Evolutionary conservation across 768 basidiomycete genomes (phyloP), one percentile per base, ranked within the genome.

Genomic region (Rhodotorula kratochvilovae): DNA sequence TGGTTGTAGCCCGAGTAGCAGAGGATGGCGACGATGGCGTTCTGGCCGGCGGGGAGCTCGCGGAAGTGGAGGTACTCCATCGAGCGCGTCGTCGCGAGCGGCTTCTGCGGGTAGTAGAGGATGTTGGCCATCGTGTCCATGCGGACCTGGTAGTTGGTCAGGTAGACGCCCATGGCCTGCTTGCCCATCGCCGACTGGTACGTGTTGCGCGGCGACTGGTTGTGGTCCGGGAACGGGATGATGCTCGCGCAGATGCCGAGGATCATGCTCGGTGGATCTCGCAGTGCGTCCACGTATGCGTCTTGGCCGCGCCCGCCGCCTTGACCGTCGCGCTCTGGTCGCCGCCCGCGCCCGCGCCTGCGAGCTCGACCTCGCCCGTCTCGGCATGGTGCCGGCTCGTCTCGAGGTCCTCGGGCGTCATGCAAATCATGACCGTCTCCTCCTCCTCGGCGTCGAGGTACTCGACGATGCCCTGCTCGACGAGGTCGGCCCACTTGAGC

Each of bases 71-170:
- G 86, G 78, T 97, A 98, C 81, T 98, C 92, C 96, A 99, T 97
- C 15, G 95, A 97, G 54, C 95, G 91, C 8, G 96, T 99, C 2
- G 95, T 98, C 1, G 95, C 95, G 57, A 98, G 88, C 45, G 95
- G 96, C 80, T 99, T 99, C 83, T 99, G 95, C 36, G 95, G 95
- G 80, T 99, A 99, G 81, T 96, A 99, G 56, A 99, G 85, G 73
- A 99, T 96, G 79, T 99, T 99, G 76, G 95, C 92, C 95, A 98
- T 98, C 17, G 96, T 99, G 81, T 99, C 95, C 92, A 98, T 95
- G 64, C 95, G 92, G 76, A 97, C 90, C 76, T 96, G 86, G 85
- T 95, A 99, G 81, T 98, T 99, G 46, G 95, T 98, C 46, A 98
- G 85, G 82, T 90, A 96, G 75, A 98, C 92, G 61, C 96, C 95